Percentiles rank a stretch among this genome's conserved stretches.
phyloP scores from a whole-genome alignment of 202 grass and related monocot species.

The Panicum virgatum region DNA sequence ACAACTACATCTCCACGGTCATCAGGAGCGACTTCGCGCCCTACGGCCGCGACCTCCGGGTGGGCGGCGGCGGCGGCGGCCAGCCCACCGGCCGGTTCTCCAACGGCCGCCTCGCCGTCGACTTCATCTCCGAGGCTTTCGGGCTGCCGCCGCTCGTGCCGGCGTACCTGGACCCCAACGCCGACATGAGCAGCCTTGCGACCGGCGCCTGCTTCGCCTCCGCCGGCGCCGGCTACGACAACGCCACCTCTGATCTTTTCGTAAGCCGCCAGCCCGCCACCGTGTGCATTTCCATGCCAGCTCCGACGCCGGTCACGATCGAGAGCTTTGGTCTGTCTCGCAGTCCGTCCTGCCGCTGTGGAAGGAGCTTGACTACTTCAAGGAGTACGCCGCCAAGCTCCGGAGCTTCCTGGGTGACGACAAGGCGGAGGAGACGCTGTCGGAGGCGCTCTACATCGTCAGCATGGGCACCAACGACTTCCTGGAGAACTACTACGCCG shows the following conservation, averaged over 20 bases:
- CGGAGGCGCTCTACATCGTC: constrained; percentile 62
- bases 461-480: constrained; percentile 97
- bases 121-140: constrained; percentile 70
- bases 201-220: constrained; percentile 72
- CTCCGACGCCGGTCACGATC: too few relatives aligned
- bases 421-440: constrained; percentile 45
- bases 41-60: constrained; percentile 50
- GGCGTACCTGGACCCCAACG: constrained; percentile 54
- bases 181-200: constrained; percentile 43
- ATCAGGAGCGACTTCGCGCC: constrained; percentile 66
- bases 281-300: not conserved
- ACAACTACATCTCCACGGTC: constrained; percentile 67
- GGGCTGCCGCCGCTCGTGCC: constrained; percentile 55
- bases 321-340: not conserved
- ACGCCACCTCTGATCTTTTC: constrained; percentile 61
- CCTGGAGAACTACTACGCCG: constrained; percentile 80
- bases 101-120: constrained; percentile 70
- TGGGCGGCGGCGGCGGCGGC: not conserved
- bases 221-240: constrained; percentile 73
- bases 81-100: constrained; percentile 63
- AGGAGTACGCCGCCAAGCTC: constrained; percentile 62
- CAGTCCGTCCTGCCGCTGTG: constrained; percentile 66
- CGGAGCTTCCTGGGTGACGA: constrained; percentile 53
- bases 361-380: constrained; percentile 71
- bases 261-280: too few relatives aligned